Conservation (phyloP, 192 early-diverging fungal species). For the Rhizophagus clarus region DNA sequence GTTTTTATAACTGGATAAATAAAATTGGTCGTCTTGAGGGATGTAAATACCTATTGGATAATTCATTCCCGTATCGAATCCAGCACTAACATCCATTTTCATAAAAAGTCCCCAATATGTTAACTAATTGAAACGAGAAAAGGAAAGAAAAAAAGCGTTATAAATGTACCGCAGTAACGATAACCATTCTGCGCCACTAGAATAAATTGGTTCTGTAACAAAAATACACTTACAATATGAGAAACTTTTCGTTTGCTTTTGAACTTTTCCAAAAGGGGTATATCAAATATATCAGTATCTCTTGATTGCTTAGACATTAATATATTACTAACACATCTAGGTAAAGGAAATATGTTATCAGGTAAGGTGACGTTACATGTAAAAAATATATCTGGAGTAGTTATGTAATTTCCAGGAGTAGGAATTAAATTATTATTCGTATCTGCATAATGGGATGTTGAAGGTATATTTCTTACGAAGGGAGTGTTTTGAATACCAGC, state of each 20-base stretch:
- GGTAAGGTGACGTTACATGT: neutral
- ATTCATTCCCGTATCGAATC: neutral
- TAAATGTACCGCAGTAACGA: neutral
- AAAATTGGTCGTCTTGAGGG: neutral
- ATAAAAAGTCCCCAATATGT: neutral
- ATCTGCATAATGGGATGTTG: neutral
- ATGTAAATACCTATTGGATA: neutral
- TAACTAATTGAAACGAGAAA: neutral
- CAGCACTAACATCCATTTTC: neutral
- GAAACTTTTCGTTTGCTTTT: neutral
- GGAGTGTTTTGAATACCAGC: neutral
- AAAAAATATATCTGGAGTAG: neutral
- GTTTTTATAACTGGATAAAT: neutral
- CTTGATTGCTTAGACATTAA: neutral
- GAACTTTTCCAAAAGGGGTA: neutral
- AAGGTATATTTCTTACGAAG: neutral
- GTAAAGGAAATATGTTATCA: neutral
- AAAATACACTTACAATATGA: neutral
- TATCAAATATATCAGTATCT: neutral
- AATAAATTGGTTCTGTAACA: neutral
- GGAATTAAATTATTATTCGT: neutral
- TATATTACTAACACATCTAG: conserved; percentile 3
- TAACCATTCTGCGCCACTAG: neutral
- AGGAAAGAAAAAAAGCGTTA: neutral
- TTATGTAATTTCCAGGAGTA: neutral